Evolutionary conservation across 495 filamentous ascomycete species (phyloP), one percentile per base, ranked within the genome.

Genomic region (Penicillium simplicissimum): DNA sequence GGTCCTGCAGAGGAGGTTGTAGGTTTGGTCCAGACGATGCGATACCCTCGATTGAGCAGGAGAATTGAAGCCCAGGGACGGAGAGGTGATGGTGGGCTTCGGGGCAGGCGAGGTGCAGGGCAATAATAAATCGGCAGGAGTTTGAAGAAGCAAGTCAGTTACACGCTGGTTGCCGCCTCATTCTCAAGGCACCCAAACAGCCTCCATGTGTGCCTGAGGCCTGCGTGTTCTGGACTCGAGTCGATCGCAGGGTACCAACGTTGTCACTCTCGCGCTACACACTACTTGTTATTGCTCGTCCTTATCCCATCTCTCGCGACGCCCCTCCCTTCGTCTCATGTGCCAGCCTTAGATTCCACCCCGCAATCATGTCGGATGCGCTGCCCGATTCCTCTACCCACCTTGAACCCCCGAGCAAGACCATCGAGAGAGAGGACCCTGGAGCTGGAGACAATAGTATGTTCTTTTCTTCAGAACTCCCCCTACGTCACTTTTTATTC

Each of bases 371-470:
- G 79, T 77, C 77, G 64, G 75, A 80, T 67, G 70, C 67, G 65
- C 62, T 58, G 51, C 71, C 74, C 67, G 72, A 74, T 71, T 60
- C 68, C 42, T 66, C 77, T 58, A 77, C 72, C 34, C 68, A 78
- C 68, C 79, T 93, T 58, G 81, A 88, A 67, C 88, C 88, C 64
- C 90, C 91, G 45, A 78, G 78, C 56, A 86, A 81, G 58, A 87
- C 84, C 65, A 85, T 85, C 31, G 81, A 85, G 72, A 70, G 84
- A 25, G 82, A 89, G 66, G 93, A 96, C 69, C 82, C 90, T 57
- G 91, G 91, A 72, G 92, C 91, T 66, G 91, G 88, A 73, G 92
- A 96, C 54, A 82, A 91, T 67, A 84, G 92, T 96, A 82, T 62
- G 83, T 47, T 28, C 31, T 58, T 64, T 21, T 51, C 42, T 36